Evolutionary conservation across 176 grass and related monocot genomes (phyloP), one percentile per base, ranked within the genome.

Genomic region (Metroxylon sagu): DNA sequence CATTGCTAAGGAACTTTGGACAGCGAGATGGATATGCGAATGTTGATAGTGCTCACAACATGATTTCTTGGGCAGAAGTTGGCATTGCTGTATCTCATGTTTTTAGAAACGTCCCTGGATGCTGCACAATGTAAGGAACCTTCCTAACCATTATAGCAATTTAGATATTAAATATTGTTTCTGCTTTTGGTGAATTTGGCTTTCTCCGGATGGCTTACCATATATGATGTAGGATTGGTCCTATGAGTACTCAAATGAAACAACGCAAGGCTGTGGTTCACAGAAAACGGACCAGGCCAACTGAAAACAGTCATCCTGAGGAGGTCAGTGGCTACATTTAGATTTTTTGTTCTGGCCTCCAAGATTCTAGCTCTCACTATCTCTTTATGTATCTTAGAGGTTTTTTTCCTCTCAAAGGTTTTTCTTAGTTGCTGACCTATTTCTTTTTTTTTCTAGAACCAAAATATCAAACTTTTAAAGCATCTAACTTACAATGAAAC

Each of bases 241-340:
- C 87, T 27, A 97, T 97, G 87, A 59, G 80, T 54, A 91, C 78
- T 53, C 87, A 91, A 80, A 73, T 97, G 59, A 97, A 97, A 55
- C 69, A 81, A 66, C 77, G 87, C 12, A 90, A 82, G 56, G 48
- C 66, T 48, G 54, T 51, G 35, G 56, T 35, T 70, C 60, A 53
- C 53, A 97, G 84, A 66, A 87, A 77, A 66, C 57, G 30, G 60
- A 78, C 75, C 16, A 75, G 59, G 29, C 84, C 87, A 63, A 91
- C 74, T 30, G 93, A 85, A 88, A 91, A 66, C 53, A 85, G 43
- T 68, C 16, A 71, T 12, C 93, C 93, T 73, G 93, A 91, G 79
- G 69, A 90, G 93, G 84, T 91, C 75, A 39, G 5, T 61, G 1
- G 18, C 17, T 23, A 23, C 21, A 23, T 23, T 23, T 23, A 23